phyloP scores from a whole-genome alignment of 2,329 filamentous ascomycete genomes.

The Talaromyces piceae region DNA sequence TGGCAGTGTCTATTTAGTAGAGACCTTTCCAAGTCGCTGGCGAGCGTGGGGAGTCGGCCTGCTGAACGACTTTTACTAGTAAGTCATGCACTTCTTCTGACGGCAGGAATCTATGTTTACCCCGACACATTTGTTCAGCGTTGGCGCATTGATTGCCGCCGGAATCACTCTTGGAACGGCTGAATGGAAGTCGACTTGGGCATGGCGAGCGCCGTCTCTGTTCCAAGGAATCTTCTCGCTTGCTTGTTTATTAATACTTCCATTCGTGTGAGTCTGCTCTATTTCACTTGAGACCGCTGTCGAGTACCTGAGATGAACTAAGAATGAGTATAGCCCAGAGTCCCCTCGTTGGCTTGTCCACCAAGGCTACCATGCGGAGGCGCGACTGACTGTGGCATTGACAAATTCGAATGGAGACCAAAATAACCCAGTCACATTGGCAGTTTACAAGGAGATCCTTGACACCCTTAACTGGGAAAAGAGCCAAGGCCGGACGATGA shows the following conservation, averaged over 20 bases:
- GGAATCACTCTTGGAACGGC: conserved; percentile 41
- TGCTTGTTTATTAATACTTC: conserved; percentile 36
- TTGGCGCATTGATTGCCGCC: conserved; percentile 40
- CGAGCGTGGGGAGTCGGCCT: conserved; percentile 40
- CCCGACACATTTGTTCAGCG: not conserved
- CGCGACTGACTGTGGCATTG: conserved; percentile 35
- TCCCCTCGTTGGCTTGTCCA: conserved; percentile 43
- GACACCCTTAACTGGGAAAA: conserved; percentile 42
- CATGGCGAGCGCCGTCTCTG: conserved; percentile 40
- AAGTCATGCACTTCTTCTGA: not conserved
- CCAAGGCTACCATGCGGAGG: conserved; percentile 36
- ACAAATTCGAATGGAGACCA: conserved; percentile 40
- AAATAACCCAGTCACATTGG: conserved; percentile 31
- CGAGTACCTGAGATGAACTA: not conserved
- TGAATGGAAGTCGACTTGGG: conserved; percentile 39
- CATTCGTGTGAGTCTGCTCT: conserved; percentile 25
- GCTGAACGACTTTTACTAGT: conserved; percentile 31
- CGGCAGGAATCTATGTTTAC: not conserved
- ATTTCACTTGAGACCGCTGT: not conserved
- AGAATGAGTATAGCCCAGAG: conserved; percentile 28
- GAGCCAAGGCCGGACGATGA: conserved; percentile 31
- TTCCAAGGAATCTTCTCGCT: conserved; percentile 35
- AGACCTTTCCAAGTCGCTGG: conserved; percentile 41
- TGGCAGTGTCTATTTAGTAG: conserved; percentile 43
- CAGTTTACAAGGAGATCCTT: conserved; percentile 41